These are phyloP conservation scores for Lanmaoa pseudosensibilis DNA, from an alignment of 768 basidiomycete species.

Conservation along the genomic window DNA sequence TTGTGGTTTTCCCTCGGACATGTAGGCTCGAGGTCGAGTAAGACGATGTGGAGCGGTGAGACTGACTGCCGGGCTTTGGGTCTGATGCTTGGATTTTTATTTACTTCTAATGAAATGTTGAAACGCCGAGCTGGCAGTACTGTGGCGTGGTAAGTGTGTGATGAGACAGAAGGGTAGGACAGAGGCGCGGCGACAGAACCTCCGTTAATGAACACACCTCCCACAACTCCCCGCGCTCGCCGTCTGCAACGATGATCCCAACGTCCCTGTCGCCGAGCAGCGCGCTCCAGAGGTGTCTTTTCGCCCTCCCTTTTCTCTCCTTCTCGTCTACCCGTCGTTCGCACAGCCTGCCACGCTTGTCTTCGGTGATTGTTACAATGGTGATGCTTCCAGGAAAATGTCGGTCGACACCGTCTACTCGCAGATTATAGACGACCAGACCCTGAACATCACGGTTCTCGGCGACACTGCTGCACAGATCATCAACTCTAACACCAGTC, in stretches of 20 bases:
- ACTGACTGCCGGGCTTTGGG: neutral
- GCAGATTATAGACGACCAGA: conserved; percentile 54
- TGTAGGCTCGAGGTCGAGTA: neutral
- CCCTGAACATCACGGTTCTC: conserved; percentile 70
- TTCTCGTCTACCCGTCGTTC: conserved; percentile 28
- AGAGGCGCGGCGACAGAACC: neutral
- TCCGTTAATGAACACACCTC: conserved; percentile 23
- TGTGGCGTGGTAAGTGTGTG: conserved; percentile 29
- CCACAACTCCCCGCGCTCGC: conserved; percentile 9
- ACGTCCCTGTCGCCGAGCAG: conserved; percentile 6
- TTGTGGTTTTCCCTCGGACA: too few relatives aligned
- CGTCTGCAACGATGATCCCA: conserved; percentile 28
- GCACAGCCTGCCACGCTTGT: conserved; percentile 62
- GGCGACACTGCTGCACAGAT: conserved; percentile 63
- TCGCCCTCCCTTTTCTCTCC: conserved; percentile 10
- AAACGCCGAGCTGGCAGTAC: neutral
- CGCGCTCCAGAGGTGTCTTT: conserved; percentile 1
- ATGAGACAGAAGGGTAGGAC: conserved; percentile 2
- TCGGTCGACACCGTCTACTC: conserved; percentile 70
- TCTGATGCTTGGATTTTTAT: too few relatives aligned
- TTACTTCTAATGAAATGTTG: neutral
- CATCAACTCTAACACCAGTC: conserved; percentile 57
- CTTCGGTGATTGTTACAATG: conserved; percentile 70
- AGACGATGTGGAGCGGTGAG: neutral
- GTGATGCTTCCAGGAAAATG: conserved; percentile 56